These are phyloP conservation scores for Russula earlei DNA, from an alignment of 768 basidiomycete genomes.

Conservation along the genomic window DNA sequence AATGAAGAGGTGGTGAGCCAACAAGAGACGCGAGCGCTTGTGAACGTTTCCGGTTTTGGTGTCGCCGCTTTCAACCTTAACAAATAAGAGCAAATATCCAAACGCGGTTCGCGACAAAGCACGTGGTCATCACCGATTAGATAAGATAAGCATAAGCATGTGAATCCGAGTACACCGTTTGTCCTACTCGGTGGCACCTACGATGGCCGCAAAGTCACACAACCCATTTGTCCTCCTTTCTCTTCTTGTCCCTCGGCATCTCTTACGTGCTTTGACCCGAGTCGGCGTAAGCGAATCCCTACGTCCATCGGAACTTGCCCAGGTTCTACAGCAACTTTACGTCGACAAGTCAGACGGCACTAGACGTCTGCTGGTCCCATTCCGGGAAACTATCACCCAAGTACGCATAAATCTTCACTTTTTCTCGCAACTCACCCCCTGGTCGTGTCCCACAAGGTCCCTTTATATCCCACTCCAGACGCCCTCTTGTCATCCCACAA, in stretches of 20 bases:
- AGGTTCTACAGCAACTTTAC: conserved; percentile 55
- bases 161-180: neutral
- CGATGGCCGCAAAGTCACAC: neutral
- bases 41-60: conserved; percentile 16
- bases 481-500: conserved; percentile 43
- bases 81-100: conserved; percentile 30
- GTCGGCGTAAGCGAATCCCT: neutral
- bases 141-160: conserved; percentile 1
- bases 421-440: neutral
- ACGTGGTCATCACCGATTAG: conserved; percentile 24
- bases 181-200: too few relatives aligned
- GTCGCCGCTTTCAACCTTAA: conserved; percentile 26
- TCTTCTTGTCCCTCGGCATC: conserved; percentile 10
- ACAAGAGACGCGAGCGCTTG: conserved; percentile 1
- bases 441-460: conserved; percentile 27
- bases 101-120: conserved; percentile 31
- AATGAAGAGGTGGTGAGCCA: neutral
- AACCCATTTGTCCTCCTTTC: conserved; percentile 8
- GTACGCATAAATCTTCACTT: conserved; percentile 28
- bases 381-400: conserved; percentile 53
- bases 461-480: conserved; percentile 40
- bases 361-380: conserved; percentile 58
- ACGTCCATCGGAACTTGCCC: conserved; percentile 32
- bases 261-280: conserved; percentile 1
- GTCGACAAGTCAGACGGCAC: conserved; percentile 46